Evolutionary conservation across 108 stramenopile species (phyloP).

Genomic region (Cyclotella sp.): DNA sequence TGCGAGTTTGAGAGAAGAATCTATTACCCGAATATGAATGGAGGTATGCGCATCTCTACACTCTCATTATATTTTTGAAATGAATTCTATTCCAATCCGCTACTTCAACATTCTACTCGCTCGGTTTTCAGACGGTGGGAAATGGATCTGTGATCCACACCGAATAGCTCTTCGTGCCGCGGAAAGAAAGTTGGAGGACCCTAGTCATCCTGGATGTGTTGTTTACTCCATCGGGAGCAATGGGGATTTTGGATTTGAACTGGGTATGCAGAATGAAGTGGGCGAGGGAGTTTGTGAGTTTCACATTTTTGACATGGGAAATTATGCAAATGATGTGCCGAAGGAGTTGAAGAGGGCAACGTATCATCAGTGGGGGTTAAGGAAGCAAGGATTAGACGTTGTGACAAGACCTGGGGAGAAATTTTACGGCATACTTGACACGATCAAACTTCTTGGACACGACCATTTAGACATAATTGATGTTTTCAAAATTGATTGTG

Average conservation of each 20-base stretch:
- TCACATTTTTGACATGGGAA: slow-evolving; percentile 66
- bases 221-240: slow-evolving; percentile 66
- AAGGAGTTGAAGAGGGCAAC: slow-evolving; percentile 44
- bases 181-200: slow-evolving; percentile 25
- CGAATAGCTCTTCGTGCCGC: slow-evolving; percentile 33
- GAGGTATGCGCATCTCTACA: slow-evolving; percentile 12
- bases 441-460: slow-evolving; percentile 61
- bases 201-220: slow-evolving; percentile 49
- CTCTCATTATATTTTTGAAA: no score
- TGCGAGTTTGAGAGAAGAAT: slow-evolving; percentile 63
- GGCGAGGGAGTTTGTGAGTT: slow-evolving; percentile 59
- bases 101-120: no score
- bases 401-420: background rate
- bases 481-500: slow-evolving; percentile 78
- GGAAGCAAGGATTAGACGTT: slow-evolving; percentile 26
- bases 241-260: slow-evolving; percentile 45
- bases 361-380: slow-evolving; percentile 69
- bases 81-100: no score
- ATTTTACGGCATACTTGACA: slow-evolving; percentile 38
- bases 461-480: slow-evolving; percentile 56
- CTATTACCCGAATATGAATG: slow-evolving; percentile 39
- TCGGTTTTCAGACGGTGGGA: slow-evolving; percentile 67
- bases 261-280: slow-evolving; percentile 45
- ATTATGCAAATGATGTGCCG: slow-evolving; percentile 35
- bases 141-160: slow-evolving; percentile 75